phyloP scores from a whole-genome alignment of 495 filamentous ascomycete genomes.

The Parathielavia appendiculata region DNA sequence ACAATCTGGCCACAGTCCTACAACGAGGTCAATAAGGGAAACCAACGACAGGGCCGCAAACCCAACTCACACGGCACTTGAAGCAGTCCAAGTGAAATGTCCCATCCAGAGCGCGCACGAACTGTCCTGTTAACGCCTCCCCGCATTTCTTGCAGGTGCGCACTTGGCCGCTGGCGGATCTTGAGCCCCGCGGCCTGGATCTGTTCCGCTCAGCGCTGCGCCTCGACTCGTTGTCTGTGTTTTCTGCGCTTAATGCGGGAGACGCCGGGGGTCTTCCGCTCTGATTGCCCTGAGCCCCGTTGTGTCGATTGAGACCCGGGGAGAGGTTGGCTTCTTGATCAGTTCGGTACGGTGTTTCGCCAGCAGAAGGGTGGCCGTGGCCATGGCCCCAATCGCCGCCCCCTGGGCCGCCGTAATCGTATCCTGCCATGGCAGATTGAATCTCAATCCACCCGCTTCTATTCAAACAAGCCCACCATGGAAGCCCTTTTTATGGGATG shows the following conservation, averaged over 20 bases:
- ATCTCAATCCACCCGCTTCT: conserved; percentile 22
- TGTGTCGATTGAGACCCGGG: conserved; percentile 35
- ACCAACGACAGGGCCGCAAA: neutral
- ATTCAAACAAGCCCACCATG: conserved; percentile 16
- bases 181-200: conserved; percentile 40
- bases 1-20: conserved; percentile 96
- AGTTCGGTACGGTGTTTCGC: conserved; percentile 28
- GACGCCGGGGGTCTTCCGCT: conserved; percentile 33
- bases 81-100: conserved; percentile 98
- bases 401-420: conserved; percentile 26
- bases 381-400: conserved; percentile 26
- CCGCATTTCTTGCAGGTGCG: conserved; percentile 85
- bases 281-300: conserved; percentile 31
- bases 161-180: conserved; percentile 48
- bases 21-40: conserved; percentile 17
- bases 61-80: conserved; percentile 75
- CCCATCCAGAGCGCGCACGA: conserved; percentile 84
- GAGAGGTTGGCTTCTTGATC: conserved; percentile 38
- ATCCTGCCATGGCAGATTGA: conserved; percentile 27
- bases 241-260: conserved; percentile 38
- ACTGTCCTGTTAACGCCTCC: conserved; percentile 83
- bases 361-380: conserved; percentile 12
- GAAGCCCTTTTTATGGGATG: neutral
- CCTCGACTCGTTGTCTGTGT: conserved; percentile 34
- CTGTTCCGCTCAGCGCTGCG: conserved; percentile 47